Evolutionary conservation across 371 early-diverging fungal species (phyloP).

Genomic region (Mortierella sp.): DNA sequence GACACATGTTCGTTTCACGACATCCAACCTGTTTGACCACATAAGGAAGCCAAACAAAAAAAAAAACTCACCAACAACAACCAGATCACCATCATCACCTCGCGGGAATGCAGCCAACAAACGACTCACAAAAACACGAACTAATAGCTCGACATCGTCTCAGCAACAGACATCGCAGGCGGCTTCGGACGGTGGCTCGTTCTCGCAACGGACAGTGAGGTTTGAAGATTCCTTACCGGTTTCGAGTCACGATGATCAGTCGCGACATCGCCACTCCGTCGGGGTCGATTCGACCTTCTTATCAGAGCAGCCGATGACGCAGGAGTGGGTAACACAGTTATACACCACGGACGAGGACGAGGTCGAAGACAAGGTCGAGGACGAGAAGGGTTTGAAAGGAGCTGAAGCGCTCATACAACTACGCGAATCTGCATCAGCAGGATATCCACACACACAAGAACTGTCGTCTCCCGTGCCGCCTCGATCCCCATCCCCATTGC

Average conservation of each 20-base stretch:
- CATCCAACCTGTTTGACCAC: neutral
- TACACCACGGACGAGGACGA: neutral
- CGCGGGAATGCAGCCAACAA: constrained; percentile 3
- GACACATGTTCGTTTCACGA: neutral
- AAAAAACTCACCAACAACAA: too few species aligned
- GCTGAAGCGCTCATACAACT: neutral
- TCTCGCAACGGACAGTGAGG: neutral
- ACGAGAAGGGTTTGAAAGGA: neutral
- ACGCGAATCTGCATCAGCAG: neutral
- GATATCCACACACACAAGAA: neutral
- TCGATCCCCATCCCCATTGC: neutral
- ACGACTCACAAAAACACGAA: neutral
- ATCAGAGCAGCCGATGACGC: neutral
- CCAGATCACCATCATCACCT: neutral
- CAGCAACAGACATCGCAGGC: neutral
- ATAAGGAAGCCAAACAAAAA: neutral
- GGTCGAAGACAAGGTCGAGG: neutral
- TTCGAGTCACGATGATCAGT: neutral
- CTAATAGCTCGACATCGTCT: neutral
- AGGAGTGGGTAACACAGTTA: neutral
- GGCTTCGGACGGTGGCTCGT: neutral
- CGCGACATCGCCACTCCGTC: too few species aligned
- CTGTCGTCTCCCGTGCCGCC: neutral
- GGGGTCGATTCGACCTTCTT: neutral
- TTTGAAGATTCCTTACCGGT: neutral